These are phyloP conservation scores for Xylariaceae sp. DNA, from an alignment of 2,329 filamentous ascomycete genomes.

Conservation along the genomic window DNA sequence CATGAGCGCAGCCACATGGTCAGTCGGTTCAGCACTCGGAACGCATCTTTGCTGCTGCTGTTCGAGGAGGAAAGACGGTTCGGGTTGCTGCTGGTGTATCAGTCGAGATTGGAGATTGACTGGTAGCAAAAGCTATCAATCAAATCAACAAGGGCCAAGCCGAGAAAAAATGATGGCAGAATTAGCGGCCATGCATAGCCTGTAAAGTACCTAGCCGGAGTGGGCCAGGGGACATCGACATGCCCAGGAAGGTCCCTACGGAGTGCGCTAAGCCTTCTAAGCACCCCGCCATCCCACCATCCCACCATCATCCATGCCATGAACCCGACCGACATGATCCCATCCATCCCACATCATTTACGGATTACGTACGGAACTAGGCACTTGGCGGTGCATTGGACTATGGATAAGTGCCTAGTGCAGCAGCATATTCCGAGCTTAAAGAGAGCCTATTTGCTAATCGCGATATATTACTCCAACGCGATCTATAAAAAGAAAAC, in stretches of 20 bases:
- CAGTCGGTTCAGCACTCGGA: not conserved
- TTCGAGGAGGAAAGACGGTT: not conserved
- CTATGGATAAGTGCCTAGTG: not conserved
- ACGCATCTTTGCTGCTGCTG: conserved; percentile 4
- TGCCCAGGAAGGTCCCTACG: too few species aligned
- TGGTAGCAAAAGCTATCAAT: too few species aligned
- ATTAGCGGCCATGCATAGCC: not conserved
- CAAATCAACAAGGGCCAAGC: not conserved
- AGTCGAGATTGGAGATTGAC: not conserved
- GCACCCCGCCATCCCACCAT: conserved; percentile 13
- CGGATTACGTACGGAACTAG: not conserved
- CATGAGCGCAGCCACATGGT: conserved; percentile 1
- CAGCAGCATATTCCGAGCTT: too few species aligned
- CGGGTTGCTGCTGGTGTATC: too few species aligned
- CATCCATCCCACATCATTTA: too few species aligned
- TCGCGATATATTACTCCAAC: too few species aligned
- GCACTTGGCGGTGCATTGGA: not conserved
- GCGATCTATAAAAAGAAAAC: not conserved
- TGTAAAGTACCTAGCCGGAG: not conserved
- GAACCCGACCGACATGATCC: too few species aligned
- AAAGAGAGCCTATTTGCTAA: too few species aligned
- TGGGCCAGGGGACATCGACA: not conserved
- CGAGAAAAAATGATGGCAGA: not conserved
- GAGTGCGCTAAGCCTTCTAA: not conserved
- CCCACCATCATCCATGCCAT: conserved; percentile 2